These are phyloP conservation scores for Marasmius oreades DNA, from an alignment of 1,284 basidiomycete species.

Conservation along the genomic window DNA sequence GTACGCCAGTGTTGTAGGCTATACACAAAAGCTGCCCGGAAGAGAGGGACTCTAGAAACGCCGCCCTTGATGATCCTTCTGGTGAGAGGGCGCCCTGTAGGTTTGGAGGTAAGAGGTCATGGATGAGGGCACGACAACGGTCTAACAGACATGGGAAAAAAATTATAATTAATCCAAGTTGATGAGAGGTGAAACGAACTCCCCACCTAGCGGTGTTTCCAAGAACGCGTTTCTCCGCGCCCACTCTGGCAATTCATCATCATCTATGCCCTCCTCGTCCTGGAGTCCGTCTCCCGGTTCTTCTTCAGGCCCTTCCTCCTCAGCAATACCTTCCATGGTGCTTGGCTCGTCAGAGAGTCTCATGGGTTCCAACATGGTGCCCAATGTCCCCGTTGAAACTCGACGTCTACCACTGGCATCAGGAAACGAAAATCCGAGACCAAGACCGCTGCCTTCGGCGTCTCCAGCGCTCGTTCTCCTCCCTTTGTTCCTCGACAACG, in stretches of 20 bases:
- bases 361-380: slow-evolving; percentile 42
- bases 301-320: slow-evolving; percentile 46
- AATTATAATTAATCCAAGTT: not conserved
- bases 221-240: slow-evolving; percentile 55
- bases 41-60: slow-evolving; percentile 56
- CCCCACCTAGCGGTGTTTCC: slow-evolving; percentile 56
- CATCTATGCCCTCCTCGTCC: slow-evolving; percentile 42
- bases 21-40: slow-evolving; percentile 80
- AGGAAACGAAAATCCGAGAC: slow-evolving; percentile 18
- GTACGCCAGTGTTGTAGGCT: slow-evolving; percentile 77
- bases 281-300: slow-evolving; percentile 18
- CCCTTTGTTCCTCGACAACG: slow-evolving; percentile 32
- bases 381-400: slow-evolving; percentile 51
- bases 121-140: slow-evolving; percentile 58
- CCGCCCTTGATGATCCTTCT: slow-evolving; percentile 24
- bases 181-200: slow-evolving; percentile 9
- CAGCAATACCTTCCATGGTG: slow-evolving; percentile 43
- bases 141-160: slow-evolving; percentile 40
- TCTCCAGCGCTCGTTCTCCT: slow-evolving; percentile 53
- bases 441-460: slow-evolving; percentile 24
- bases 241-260: slow-evolving; percentile 73
- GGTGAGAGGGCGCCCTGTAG: slow-evolving; percentile 43
- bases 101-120: slow-evolving; percentile 47
- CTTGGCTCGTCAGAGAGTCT: slow-evolving; percentile 59
- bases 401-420: slow-evolving; percentile 37